Conservation (phyloP, 176 grass and related monocot species). For the Eragrostis curvula region DNA sequence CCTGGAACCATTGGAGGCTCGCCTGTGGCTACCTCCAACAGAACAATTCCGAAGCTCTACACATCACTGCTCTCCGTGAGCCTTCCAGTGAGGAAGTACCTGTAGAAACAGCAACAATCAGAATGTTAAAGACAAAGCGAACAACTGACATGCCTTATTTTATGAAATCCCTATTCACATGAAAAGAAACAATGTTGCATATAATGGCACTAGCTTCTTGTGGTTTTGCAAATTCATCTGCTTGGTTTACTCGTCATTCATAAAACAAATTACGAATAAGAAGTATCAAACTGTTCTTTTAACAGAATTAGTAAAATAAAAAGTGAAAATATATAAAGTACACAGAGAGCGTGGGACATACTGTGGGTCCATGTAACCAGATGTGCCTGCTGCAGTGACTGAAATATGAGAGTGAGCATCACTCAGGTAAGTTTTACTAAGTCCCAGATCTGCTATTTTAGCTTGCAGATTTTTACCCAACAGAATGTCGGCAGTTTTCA, state of each 20-base stretch:
- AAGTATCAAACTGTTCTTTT: neutral
- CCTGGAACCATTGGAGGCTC: constrained; percentile 9
- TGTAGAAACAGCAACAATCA: neutral
- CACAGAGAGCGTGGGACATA: constrained; percentile 19
- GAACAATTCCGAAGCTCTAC: constrained; percentile 51
- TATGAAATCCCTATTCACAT: neutral
- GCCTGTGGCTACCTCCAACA: constrained; percentile 28
- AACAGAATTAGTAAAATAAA: no score
- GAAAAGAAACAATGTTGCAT: neutral
- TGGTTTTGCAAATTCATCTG: neutral
- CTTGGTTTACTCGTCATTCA: neutral
- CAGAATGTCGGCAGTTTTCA: constrained; percentile 68
- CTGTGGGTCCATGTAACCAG: constrained; percentile 70
- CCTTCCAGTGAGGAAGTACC: constrained; percentile 17
- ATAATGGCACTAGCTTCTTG: neutral
- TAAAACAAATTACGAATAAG: neutral
- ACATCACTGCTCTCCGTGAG: constrained; percentile 43
- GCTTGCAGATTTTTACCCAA: constrained; percentile 44
- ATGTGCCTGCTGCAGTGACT: constrained; percentile 39
- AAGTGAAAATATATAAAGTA: no score
- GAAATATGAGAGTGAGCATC: constrained; percentile 35
- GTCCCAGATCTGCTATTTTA: constrained; percentile 65
- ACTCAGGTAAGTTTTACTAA: constrained; percentile 39
- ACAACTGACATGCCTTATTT: neutral
- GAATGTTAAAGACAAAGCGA: neutral